phyloP scores from a whole-genome alignment of 202 grass and related monocot species.

The Miscanthus sacchariflorus region DNA sequence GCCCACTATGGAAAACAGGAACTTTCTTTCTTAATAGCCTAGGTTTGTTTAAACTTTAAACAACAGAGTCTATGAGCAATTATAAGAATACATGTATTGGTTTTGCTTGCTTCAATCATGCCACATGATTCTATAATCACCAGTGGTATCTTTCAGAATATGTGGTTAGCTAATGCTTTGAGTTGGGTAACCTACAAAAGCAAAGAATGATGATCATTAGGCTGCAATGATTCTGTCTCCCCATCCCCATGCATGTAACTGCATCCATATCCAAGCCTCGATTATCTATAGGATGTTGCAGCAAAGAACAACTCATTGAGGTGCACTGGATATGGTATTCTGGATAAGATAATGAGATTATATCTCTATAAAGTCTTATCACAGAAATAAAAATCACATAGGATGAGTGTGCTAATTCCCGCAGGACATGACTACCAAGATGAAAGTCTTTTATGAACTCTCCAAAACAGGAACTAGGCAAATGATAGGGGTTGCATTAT shows the following conservation, averaged over 20 bases:
- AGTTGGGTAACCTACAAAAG: not conserved
- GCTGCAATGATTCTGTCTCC: not conserved
- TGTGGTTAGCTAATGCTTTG: not conserved
- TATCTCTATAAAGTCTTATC: not conserved
- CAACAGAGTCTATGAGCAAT: not conserved
- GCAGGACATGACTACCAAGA: not conserved
- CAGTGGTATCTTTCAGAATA: not conserved
- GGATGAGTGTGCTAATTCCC: not conserved
- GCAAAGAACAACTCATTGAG: not conserved
- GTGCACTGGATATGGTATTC: not conserved
- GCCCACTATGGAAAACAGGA: too few relatives aligned
- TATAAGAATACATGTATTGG: not conserved
- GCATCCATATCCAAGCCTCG: not conserved
- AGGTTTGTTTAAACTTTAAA: conserved; percentile 17
- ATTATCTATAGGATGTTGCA: not conserved
- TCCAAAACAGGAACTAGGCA: not conserved
- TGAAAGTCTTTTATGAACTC: too few relatives aligned
- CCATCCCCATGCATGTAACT: not conserved
- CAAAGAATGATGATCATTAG: not conserved
- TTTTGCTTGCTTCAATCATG: conserved; percentile 1
- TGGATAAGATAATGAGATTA: not conserved
- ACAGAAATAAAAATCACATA: not conserved
- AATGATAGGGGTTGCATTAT: not conserved
- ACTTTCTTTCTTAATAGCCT: conserved; percentile 1
- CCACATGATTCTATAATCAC: conserved; percentile 15